Percentiles rank a stretch among this genome's conserved stretches.
phyloP scores from a whole-genome alignment of 148 eudicot species.

The Beta vulgaris region DNA sequence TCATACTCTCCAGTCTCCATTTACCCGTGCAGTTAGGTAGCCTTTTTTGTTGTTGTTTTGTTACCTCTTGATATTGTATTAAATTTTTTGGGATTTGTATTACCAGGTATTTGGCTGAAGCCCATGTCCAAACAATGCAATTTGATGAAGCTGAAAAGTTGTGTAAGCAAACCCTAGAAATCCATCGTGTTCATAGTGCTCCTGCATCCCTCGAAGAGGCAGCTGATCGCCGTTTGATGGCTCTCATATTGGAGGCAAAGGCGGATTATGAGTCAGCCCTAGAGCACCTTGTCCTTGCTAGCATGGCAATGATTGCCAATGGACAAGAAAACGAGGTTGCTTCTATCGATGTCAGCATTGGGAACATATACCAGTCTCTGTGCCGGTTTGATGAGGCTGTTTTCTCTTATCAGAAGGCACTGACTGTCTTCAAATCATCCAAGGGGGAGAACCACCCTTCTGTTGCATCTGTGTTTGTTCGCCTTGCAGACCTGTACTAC shows the following conservation, averaged over 20 bases:
- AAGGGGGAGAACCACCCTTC: constrained; percentile 97
- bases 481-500: constrained; percentile 86
- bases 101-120: constrained; percentile 88
- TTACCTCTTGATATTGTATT: not conserved
- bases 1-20: not conserved
- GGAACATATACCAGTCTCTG: constrained; percentile 75
- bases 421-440: constrained; percentile 89
- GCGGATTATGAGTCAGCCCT: constrained; percentile 86
- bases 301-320: constrained; percentile 99
- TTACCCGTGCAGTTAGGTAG: not conserved
- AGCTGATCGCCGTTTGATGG: constrained; percentile 97
- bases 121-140: constrained; percentile 97
- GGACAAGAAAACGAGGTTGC: constrained; percentile 98
- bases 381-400: constrained; percentile 88
- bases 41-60: not conserved
- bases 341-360: constrained; percentile 86
- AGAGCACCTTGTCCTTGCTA: constrained; percentile 94
- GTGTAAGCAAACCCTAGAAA: constrained; percentile 84
- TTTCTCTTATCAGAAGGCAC: constrained; percentile 92
- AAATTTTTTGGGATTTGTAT: constrained; percentile 1
- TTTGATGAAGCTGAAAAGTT: constrained; percentile 89
- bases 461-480: constrained; percentile 86
- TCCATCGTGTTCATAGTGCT: constrained; percentile 83
- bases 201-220: constrained; percentile 98
- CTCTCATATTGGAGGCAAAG: constrained; percentile 95